Conservation (phyloP, 805 yeast genomes). For the Sugiyamaella valdiviana region DNA sequence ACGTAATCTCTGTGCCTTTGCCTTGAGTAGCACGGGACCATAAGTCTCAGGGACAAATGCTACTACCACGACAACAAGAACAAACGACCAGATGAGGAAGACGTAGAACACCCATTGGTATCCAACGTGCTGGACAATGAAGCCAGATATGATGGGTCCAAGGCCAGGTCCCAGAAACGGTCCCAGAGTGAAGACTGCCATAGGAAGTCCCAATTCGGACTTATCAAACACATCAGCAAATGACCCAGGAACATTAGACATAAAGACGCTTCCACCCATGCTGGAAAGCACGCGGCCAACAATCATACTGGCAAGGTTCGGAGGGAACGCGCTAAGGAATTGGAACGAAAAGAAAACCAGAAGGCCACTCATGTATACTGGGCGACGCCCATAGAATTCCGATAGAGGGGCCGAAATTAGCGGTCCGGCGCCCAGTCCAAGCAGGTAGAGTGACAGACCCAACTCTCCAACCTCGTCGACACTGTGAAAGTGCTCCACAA, state of each 20-base stretch:
- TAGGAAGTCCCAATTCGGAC: constrained; percentile 59
- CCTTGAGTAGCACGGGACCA: constrained; percentile 71
- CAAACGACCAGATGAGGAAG: constrained; percentile 54
- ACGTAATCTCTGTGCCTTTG: constrained; percentile 57
- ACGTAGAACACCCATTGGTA: constrained; percentile 72
- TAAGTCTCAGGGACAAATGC: constrained; percentile 58
- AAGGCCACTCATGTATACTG: constrained; percentile 48
- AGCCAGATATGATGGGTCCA: constrained; percentile 59
- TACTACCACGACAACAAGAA: constrained; percentile 43
- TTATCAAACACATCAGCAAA: constrained; percentile 71
- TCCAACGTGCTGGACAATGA: constrained; percentile 49
- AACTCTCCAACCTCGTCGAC: constrained; percentile 18
- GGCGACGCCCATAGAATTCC: constrained; percentile 15
- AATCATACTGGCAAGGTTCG: constrained; percentile 31
- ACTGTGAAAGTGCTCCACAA: constrained; percentile 32
- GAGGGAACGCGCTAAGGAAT: constrained; percentile 42
- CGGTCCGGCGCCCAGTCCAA: constrained; percentile 62
- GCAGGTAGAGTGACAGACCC: constrained; percentile 46
- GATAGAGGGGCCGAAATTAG: constrained; percentile 54
- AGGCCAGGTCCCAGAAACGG: constrained; percentile 74
- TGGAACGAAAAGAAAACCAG: constrained; percentile 43
- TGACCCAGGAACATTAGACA: constrained; percentile 82
- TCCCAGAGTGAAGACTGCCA: constrained; percentile 70
- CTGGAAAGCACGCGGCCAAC: constrained; percentile 73
- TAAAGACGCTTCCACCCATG: constrained; percentile 69